Evolutionary conservation across 805 yeast species (phyloP).

Genomic region (Cyberlindnera suaveolens): DNA sequence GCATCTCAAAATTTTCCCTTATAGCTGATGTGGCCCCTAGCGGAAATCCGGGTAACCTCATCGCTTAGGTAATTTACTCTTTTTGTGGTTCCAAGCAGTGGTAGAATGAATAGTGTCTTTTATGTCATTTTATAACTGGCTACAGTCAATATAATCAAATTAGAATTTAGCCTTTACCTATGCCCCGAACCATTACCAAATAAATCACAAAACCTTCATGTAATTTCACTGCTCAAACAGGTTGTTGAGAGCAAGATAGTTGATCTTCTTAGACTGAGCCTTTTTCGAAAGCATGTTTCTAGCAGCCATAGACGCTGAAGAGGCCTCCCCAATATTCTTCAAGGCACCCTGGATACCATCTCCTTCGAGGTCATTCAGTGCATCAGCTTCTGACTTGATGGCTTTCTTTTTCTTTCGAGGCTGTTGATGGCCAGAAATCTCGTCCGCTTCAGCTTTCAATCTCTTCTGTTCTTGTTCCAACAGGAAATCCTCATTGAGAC

Average conservation of each 20-base stretch:
- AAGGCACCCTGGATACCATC: slow-evolving; percentile 36
- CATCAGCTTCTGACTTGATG: slow-evolving; percentile 23
- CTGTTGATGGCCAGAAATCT: slow-evolving; percentile 68
- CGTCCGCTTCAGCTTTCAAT: slow-evolving; percentile 81
- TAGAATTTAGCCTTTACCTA: not conserved
- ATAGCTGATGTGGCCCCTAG: not conserved
- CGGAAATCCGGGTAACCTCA: slow-evolving; percentile 12
- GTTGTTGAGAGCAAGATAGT: slow-evolving; percentile 73
- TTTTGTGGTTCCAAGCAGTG: too few relatives aligned
- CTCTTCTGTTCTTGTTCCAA: slow-evolving; percentile 81
- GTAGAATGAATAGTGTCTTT: too few relatives aligned
- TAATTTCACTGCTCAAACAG: slow-evolving; percentile 25
- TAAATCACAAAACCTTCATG: not conserved
- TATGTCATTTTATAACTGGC: too few relatives aligned
- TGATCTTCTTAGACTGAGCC: slow-evolving; percentile 81
- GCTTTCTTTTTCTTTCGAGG: slow-evolving; percentile 44
- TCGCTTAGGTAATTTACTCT: slow-evolving; percentile 13
- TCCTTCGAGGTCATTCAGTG: slow-evolving; percentile 27
- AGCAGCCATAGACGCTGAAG: slow-evolving; percentile 73
- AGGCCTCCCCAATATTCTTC: slow-evolving; percentile 36
- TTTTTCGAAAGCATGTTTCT: slow-evolving; percentile 70
- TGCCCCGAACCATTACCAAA: not conserved
- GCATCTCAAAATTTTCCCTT: not conserved
- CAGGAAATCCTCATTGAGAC: slow-evolving; percentile 79
- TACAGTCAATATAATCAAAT: too few relatives aligned